Base-by-base conservation (phyloP, 768 basidiomycete genomes). In the Serendipita vermifera region DNA sequence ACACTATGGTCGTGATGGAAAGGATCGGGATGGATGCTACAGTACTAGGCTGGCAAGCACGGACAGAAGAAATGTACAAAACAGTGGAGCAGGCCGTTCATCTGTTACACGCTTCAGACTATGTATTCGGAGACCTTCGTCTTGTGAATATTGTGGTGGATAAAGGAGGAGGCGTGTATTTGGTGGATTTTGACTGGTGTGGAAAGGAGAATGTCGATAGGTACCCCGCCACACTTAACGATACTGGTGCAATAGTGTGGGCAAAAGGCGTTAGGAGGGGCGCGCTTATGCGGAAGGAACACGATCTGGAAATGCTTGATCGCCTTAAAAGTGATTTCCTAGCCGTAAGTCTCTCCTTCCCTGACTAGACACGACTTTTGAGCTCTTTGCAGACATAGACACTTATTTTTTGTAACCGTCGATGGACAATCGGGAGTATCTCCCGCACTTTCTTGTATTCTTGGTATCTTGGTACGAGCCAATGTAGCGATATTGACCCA, bases 121-220 rank as follows among this genome's bases (percentile, higher is more conserved):
- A 65, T 26, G 71, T 75, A 2, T 68, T 65, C 58, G 73, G 73
- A 3, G 68, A 74, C 54, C 60, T 75, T 14, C 69, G 69, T 5
- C 3, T 1, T 6, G 65, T 60, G 2, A 74, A 74, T 55, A 58
- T 74, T 29, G 57, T 75, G 17, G 56, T 69, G 41, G 58, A 58
- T 6, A 54, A 39, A 7, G 43, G 24, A 6, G 55, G 60, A 31
- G 26, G 36, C 33, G 60, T 67, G 38, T 63, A 67, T 53, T 54
- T 73, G 6, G 65, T 73, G 29, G 71, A 72, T 59, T 73, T 72
- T 55, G 66, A 72, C 58, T 72, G 70, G 72, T 62, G 67, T 33
- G 71, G 72, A 20, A 41, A 58, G 43, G 48, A 58, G n/a, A 63
- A 63, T n/a, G 55, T 60, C 35, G 62, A 53, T 13, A 33, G 56